Base-by-base conservation (phyloP, 495 filamentous ascomycete genomes). In the Pyrenopolyporus hunteri region DNA sequence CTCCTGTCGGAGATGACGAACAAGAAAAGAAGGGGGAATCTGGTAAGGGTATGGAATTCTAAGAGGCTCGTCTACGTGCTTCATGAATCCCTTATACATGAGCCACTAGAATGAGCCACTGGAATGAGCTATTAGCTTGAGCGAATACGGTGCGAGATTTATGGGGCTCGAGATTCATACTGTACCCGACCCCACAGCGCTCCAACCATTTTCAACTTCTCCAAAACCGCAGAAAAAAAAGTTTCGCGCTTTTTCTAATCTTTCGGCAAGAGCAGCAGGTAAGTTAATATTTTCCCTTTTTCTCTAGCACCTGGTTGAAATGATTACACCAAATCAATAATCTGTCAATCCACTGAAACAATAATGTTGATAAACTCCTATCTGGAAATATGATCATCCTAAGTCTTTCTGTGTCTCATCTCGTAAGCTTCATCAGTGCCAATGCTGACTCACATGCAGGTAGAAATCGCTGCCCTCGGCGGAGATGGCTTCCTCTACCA, bases 281-380 rank as follows among this genome's bases (percentile, higher is more conserved):
- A 45, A 64, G 66, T 69, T 11, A 22, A 56, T 17, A 11, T 33
- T 22, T 3, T 0, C 10, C 19, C 36, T 60, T 61, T 11, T 2
- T 40, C 46, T 56, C 13, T 46, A 36, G 2, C 44, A 11, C 52
- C 22, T 22, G 13, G 19, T 71, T 77, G 76, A 76, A 76, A 89
- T 89, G 87, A 90, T 91, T 90, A 90, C 77, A 84, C 67, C 13
- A 54, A n/a, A 59, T 66, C 19, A 81, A 74, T 77, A 81, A 92
- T 92, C 89, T 93, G 89, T 93, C 89, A 93, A 93, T 93, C 89
- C 86, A 79, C 89, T 90, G 89, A 92, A 68, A 61, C 62, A 64
- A 55, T 19, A 63, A 63, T 76, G 74, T 74, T 69, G 64, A 72
- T 49, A 70, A 68, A 48, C 64, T 68, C 56, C 55, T 59, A 70